Evolutionary conservation across 2,329 filamentous ascomycete genomes (phyloP).

Genomic region (Tothia fuscella): DNA sequence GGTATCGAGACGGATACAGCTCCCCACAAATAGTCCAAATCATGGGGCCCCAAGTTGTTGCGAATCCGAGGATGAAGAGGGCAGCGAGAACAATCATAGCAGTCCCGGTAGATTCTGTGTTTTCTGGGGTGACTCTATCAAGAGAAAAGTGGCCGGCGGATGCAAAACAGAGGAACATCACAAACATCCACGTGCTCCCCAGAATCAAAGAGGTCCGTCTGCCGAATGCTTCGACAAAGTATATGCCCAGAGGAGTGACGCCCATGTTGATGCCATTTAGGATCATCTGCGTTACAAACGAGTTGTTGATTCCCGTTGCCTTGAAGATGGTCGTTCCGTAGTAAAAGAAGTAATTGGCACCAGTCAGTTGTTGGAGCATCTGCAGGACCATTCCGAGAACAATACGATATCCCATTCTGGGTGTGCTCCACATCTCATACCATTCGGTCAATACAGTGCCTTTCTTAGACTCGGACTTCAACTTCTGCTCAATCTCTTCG

Average conservation of each 20-base stretch:
- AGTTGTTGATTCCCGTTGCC: conserved; percentile 28
- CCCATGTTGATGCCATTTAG: conserved; percentile 36
- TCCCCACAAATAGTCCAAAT: conserved; percentile 59
- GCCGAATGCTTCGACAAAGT: conserved; percentile 35
- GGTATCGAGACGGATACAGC: conserved; percentile 48
- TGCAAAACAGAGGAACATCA: conserved; percentile 46
- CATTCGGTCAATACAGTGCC: conserved; percentile 40
- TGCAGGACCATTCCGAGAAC: conserved; percentile 51
- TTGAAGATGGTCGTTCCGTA: conserved; percentile 36
- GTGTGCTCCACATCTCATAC: conserved; percentile 54
- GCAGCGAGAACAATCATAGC: conserved; percentile 58
- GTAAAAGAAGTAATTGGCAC: conserved; percentile 56
- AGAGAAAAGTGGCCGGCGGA: conserved; percentile 35
- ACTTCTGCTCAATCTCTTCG: conserved; percentile 42
- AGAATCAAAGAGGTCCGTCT: conserved; percentile 32
- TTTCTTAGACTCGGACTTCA: conserved; percentile 37
- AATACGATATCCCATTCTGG: conserved; percentile 55
- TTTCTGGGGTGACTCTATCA: conserved; percentile 19
- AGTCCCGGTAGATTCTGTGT: conserved; percentile 36
- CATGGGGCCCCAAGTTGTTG: conserved; percentile 58
- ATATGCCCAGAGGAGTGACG: conserved; percentile 23
- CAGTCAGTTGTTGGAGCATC: conserved; percentile 55
- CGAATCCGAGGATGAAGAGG: conserved; percentile 54
- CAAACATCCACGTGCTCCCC: conserved; percentile 37
- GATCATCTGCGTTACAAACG: conserved; percentile 36